Evolutionary conservation across 352 stramenopile species (phyloP).

Genomic region (Globisporangium uncinulatum): DNA sequence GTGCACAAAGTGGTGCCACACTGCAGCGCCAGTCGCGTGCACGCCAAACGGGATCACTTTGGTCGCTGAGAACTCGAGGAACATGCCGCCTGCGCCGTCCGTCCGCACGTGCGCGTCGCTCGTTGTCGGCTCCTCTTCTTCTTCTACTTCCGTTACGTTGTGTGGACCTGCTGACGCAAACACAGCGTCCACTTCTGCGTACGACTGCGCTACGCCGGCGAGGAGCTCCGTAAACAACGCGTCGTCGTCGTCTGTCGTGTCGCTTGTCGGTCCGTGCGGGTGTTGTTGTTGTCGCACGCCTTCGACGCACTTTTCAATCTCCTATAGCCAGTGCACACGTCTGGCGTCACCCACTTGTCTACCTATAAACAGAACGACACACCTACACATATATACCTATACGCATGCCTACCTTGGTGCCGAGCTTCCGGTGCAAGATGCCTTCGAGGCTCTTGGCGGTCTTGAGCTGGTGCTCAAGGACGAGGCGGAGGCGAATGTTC

Average conservation of each 20-base stretch:
- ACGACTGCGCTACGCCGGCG: conserved; percentile 26
- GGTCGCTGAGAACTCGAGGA: conserved; percentile 32
- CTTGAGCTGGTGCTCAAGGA: conserved; percentile 18
- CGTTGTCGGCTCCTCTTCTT: conserved; percentile 21
- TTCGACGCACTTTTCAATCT: conserved; percentile 12
- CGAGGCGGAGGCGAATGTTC: conserved; percentile 16
- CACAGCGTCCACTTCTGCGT: conserved; percentile 28
- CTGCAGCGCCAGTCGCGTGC: conserved; percentile 19
- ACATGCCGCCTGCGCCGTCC: conserved; percentile 15
- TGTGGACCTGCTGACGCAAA: conserved; percentile 12
- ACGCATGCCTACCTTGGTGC: conserved; percentile 6
- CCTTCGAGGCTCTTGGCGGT: conserved; percentile 14
- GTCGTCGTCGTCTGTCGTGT: conserved; percentile 19
- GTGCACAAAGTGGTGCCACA: conserved; percentile 33
- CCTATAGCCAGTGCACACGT: conserved; percentile 1
- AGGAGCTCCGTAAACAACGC: conserved; percentile 30
- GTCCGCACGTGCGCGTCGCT: conserved; percentile 32
- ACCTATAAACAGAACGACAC: not conserved
- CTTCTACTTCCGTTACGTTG: conserved; percentile 3
- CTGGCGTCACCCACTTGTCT: not conserved
- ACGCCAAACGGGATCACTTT: conserved; percentile 37
- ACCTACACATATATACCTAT: not conserved
- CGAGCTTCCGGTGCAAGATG: conserved; percentile 11
- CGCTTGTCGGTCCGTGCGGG: conserved; percentile 18
- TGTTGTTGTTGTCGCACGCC: not conserved